phyloP scores from a whole-genome alignment of 768 basidiomycete genomes.

The Leccinum rimulosum region DNA sequence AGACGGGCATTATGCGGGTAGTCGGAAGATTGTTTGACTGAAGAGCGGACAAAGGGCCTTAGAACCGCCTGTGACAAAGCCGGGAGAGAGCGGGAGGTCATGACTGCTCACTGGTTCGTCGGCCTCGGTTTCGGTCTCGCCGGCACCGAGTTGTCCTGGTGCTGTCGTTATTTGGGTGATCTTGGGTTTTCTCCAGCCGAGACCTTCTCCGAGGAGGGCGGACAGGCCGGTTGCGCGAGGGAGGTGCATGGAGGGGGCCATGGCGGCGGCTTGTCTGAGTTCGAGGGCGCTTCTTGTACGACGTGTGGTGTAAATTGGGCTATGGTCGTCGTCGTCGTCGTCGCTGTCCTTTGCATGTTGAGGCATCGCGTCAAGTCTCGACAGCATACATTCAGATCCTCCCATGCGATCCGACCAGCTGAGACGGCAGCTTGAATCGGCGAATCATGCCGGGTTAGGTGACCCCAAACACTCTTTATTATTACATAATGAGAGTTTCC shows the following conservation, averaged over 20 bases:
- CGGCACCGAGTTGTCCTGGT: slow-evolving; percentile 57
- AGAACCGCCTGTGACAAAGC: slow-evolving; percentile 4
- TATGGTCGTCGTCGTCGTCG: slow-evolving; percentile 4
- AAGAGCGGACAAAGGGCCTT: slow-evolving; percentile 3
- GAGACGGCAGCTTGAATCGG: neutral
- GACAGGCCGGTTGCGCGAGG: slow-evolving; percentile 20
- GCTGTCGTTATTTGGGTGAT: slow-evolving; percentile 56
- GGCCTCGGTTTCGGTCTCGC: slow-evolving; percentile 77
- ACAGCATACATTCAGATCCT: neutral
- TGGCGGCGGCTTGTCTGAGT: slow-evolving; percentile 8
- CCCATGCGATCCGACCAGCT: neutral
- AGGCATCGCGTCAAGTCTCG: slow-evolving; percentile 1
- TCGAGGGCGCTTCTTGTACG: slow-evolving; percentile 25
- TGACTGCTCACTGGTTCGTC: slow-evolving; percentile 63
- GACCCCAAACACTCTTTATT: slow-evolving; percentile 12
- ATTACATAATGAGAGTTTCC: slow-evolving; percentile 23
- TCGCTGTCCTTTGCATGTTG: neutral
- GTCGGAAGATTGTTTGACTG: slow-evolving; percentile 70
- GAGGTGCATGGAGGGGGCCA: slow-evolving; percentile 6
- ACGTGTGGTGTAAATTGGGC: slow-evolving; percentile 18
- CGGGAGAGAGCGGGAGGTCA: neutral
- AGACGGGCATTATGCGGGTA: slow-evolving; percentile 53
- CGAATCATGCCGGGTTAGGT: neutral
- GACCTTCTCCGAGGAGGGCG: slow-evolving; percentile 25
- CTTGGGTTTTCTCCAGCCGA: slow-evolving; percentile 38